Percentiles rank a stretch among this genome's conserved stretches.
These are phyloP conservation scores for Ceratobasidium sp. DNA, from an alignment of 1,284 basidiomycete genomes.

Conservation along the genomic window DNA sequence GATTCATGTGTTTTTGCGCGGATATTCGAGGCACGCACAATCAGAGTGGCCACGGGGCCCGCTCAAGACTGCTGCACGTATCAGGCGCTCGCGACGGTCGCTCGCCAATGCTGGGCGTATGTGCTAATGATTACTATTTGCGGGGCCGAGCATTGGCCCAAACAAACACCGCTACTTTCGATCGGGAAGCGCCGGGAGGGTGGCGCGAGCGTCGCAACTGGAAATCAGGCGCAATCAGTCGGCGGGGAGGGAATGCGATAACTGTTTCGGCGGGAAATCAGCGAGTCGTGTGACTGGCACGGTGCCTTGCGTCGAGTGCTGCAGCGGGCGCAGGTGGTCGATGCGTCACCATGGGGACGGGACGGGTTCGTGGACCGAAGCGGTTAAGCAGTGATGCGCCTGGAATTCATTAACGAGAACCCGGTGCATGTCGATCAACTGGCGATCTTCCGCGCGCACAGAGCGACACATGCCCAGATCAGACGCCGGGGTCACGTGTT, in stretches of 20 bases:
- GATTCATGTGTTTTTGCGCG: too few relatives aligned
- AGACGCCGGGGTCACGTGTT: conserved; percentile 20
- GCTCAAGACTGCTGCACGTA: too few relatives aligned
- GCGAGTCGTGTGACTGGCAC: background rate
- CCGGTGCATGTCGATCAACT: conserved; percentile 14
- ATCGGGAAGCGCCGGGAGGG: background rate
- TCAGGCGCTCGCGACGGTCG: too few relatives aligned
- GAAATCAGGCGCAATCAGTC: too few relatives aligned
- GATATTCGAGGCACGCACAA: too few relatives aligned
- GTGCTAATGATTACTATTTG: conserved; percentile 3
- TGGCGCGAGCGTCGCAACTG: too few relatives aligned
- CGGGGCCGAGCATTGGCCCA: background rate
- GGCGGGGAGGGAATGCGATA: too few relatives aligned
- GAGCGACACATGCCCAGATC: background rate
- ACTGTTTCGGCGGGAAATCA: too few relatives aligned
- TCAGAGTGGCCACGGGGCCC: too few relatives aligned
- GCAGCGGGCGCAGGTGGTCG: background rate
- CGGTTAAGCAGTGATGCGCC: conserved; percentile 4
- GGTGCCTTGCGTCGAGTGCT: conserved; percentile 5
- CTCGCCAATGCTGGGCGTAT: too few relatives aligned
- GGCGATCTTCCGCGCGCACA: conserved; percentile 10
- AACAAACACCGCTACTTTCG: conserved; percentile 23
- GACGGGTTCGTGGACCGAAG: conserved; percentile 2
- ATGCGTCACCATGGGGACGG: background rate
- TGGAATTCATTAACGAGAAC: conserved; percentile 22